phyloP scores from a whole-genome alignment of 2,329 filamentous ascomycete genomes.

The Neofusicoccum parvum region DNA sequence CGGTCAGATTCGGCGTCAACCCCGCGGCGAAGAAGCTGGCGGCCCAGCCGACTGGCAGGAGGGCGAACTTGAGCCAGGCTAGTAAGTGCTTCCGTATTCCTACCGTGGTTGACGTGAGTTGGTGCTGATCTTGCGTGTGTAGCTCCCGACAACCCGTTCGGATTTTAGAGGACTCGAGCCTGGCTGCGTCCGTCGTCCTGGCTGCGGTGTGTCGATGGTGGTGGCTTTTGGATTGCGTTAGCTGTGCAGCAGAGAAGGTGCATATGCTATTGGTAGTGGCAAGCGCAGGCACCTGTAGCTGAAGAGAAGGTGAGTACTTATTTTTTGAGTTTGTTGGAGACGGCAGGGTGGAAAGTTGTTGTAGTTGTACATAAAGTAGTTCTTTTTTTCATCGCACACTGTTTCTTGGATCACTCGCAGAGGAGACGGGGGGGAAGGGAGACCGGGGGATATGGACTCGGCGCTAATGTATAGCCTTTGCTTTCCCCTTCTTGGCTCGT shows the following conservation, averaged over 20 bases:
- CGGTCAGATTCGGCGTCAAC: conserved; percentile 83
- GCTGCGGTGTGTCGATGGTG: neutral
- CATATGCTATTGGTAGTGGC: neutral
- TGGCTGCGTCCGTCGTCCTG: neutral
- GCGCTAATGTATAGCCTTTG: conserved; percentile 12
- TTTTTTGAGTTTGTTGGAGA: neutral
- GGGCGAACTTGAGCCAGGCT: conserved; percentile 89
- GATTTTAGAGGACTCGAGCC: conserved; percentile 52
- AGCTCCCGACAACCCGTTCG: conserved; percentile 73
- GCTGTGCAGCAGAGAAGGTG: neutral
- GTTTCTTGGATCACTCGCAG: neutral
- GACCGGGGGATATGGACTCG: neutral
- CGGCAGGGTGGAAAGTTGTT: neutral
- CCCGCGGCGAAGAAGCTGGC: conserved; percentile 73
- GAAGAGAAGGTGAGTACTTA: neutral
- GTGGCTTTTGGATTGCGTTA: neutral
- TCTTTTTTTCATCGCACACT: neutral
- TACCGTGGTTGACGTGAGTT: conserved; percentile 4
- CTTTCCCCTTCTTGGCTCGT: neutral
- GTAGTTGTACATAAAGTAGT: conserved; percentile 2
- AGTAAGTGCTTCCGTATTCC: conserved; percentile 67
- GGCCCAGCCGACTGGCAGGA: conserved; percentile 83
- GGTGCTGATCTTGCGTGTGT: neutral
- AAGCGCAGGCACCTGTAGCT: neutral
- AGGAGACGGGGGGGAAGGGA: neutral